Evolutionary conservation across 176 grass and related monocot species (phyloP), one percentile per base, ranked within the genome.

Genomic region (Elaeis guineensis): DNA sequence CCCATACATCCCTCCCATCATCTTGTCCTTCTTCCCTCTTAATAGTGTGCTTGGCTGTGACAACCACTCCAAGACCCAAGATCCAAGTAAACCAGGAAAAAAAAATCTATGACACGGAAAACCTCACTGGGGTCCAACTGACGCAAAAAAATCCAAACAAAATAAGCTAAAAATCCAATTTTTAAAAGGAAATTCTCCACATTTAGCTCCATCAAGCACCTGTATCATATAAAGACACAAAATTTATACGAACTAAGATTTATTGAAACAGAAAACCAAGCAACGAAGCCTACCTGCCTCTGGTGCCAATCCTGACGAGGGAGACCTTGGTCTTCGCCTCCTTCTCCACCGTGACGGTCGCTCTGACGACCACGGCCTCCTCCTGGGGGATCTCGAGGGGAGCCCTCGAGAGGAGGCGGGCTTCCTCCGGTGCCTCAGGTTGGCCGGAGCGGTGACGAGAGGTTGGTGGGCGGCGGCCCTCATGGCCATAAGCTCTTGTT

Each of bases 281-380:
- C 6, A 25, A 25, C 16, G 6, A 28, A 22, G 26, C 54, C 66
- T 77, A 99, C 94, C 88, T 99, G 44, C 94, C 94, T 56, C 94
- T 75, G 16, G 88, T 99, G 23, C 94, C 85, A 80, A 99, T 93
- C 75, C 88, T 79, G 50, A 99, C 54, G 35, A 99, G 79, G 63
- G 88, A 80, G 63, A 99, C 77, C 79, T 85, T 88, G 65, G 93
- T 55, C 79, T 89, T 58, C 48, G 79, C 74, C 74, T 76, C 84
- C 67, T 89, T 59, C 79, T 98, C 79, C 51, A 93, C 70, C 25
- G 87, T 73, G 26, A 89, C 59, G 61, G 88, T 79, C 17, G 85
- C 94, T 61, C 74, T 83, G 62, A 80, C 63, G 16, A 69, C 79
- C 16, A 67, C 0, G n/a, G 63, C 12, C 50, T 64, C 63, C 78